Conservation (phyloP, 139 green algal genomes). For the Picochlorum costavermella region DNA sequence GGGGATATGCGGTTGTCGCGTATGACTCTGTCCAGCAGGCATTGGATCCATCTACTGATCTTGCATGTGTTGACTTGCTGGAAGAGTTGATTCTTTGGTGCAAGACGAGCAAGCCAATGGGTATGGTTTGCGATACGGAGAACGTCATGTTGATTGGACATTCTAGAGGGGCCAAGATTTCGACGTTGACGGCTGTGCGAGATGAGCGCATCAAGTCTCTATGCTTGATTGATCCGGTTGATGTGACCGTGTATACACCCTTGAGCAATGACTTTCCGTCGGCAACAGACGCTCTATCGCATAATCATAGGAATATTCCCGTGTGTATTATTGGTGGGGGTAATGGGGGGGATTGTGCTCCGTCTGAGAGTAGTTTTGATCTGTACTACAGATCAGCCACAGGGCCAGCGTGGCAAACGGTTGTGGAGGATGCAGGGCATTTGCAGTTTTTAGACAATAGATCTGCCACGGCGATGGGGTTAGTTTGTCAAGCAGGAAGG, state of each 20-base stretch:
- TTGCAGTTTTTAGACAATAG: constrained; percentile 65
- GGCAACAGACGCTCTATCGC: constrained; percentile 36
- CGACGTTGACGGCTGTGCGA: constrained; percentile 50
- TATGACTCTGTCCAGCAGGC: constrained; percentile 57
- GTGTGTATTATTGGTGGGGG: constrained; percentile 54
- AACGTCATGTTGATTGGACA: constrained; percentile 49
- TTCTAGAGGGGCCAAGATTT: constrained; percentile 71
- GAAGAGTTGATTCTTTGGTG: constrained; percentile 66
- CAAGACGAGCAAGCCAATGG: constrained; percentile 38
- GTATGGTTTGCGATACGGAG: constrained; percentile 37
- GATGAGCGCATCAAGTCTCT: constrained; percentile 60
- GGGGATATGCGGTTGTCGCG: constrained; percentile 37
- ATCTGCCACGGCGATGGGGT: constrained; percentile 35
- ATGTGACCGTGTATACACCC: constrained; percentile 66
- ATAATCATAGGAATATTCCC: constrained; percentile 16
- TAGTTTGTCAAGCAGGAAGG: constrained; percentile 43
- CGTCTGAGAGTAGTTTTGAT: constrained; percentile 47
- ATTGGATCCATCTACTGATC: constrained; percentile 58
- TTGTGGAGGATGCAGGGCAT: constrained; percentile 49
- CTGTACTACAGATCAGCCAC: constrained; percentile 50
- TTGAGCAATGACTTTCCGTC: constrained; percentile 48
- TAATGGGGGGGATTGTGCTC: constrained; percentile 60
- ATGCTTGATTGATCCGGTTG: constrained; percentile 81
- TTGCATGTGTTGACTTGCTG: constrained; percentile 48
- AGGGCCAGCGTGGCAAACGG: constrained; percentile 44